A percentile compares a stretch with the other conserved stretches of the same genome.
phyloP scores from a whole-genome alignment of 2,329 filamentous ascomycete species.

The Aspergillus thermomutatus region DNA sequence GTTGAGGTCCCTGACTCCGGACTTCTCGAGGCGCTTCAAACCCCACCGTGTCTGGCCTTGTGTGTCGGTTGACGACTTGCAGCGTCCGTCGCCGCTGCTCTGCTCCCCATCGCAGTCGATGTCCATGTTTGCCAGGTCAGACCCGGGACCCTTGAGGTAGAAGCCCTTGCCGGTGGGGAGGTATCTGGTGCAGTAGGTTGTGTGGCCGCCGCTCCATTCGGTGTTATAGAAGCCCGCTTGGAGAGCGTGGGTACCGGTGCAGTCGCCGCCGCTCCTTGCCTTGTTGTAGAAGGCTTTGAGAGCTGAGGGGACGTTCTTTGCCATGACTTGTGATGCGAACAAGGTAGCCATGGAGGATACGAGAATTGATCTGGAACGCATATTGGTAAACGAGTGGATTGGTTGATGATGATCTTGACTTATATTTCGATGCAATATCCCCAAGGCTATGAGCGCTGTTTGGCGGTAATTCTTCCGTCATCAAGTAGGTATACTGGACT shows the following conservation, averaged over 20 bases:
- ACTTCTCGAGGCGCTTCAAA: constrained; percentile 3
- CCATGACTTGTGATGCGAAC: not conserved
- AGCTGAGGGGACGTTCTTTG: constrained; percentile 9
- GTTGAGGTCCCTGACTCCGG: constrained; percentile 19
- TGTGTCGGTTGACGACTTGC: constrained; percentile 2
- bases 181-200: constrained; percentile 12
- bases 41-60: constrained; percentile 12
- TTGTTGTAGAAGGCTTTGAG: constrained; percentile 13
- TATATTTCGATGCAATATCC: too few relatives aligned
- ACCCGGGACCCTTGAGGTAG: constrained; percentile 8
- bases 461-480: not conserved
- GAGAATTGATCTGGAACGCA: not conserved
- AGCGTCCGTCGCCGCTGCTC: constrained; percentile 2
- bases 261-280: constrained; percentile 5
- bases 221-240: constrained; percentile 10
- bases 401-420: too few relatives aligned
- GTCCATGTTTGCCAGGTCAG: constrained; percentile 14
- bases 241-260: constrained; percentile 7
- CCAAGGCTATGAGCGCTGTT: too few relatives aligned
- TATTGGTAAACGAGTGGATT: not conserved
- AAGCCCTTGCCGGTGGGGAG: constrained; percentile 4
- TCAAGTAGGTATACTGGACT: not conserved
- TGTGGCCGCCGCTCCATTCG: constrained; percentile 4
- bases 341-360: not conserved
- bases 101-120: constrained; percentile 14